Conservation (phyloP, 139 green algal genomes). For the Chlamydomonas asymmetrica region DNA sequence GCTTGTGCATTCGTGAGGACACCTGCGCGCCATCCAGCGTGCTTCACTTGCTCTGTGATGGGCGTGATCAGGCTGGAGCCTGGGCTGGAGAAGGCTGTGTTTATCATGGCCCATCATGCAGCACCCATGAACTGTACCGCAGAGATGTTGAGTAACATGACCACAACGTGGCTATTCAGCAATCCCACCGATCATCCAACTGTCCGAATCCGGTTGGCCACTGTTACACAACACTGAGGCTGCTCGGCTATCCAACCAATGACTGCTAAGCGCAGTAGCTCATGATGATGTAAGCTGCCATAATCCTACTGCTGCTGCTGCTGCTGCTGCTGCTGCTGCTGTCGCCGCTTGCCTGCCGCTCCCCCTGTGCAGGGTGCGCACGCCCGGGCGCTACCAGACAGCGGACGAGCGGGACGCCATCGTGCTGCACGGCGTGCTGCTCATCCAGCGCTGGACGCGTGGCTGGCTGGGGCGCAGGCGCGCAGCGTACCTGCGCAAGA, state of each 20-base stretch:
- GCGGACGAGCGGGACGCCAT: slow-evolving; percentile 51
- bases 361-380: slow-evolving; percentile 31
- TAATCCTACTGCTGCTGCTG: slow-evolving; percentile 1
- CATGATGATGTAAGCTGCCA: background rate
- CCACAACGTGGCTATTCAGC: too few species aligned
- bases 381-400: slow-evolving; percentile 60
- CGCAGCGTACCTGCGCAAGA: slow-evolving; percentile 39
- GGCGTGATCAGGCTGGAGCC: too few species aligned
- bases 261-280: background rate
- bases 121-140: too few species aligned
- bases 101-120: too few species aligned
- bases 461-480: slow-evolving; percentile 59
- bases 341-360: background rate
- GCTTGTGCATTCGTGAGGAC: too few species aligned
- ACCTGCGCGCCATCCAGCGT: too few species aligned
- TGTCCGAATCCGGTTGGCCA: too few species aligned
- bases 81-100: too few species aligned
- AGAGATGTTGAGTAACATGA: too few species aligned
- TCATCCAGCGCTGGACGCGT: slow-evolving; percentile 70
- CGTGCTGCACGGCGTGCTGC: slow-evolving; percentile 37
- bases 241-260: background rate
- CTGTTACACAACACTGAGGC: background rate
- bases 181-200: too few species aligned
- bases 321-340: background rate
- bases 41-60: too few species aligned